Evolutionary conservation across 371 early-diverging fungal species (phyloP).

Genomic region (Actinomucor elegans): DNA sequence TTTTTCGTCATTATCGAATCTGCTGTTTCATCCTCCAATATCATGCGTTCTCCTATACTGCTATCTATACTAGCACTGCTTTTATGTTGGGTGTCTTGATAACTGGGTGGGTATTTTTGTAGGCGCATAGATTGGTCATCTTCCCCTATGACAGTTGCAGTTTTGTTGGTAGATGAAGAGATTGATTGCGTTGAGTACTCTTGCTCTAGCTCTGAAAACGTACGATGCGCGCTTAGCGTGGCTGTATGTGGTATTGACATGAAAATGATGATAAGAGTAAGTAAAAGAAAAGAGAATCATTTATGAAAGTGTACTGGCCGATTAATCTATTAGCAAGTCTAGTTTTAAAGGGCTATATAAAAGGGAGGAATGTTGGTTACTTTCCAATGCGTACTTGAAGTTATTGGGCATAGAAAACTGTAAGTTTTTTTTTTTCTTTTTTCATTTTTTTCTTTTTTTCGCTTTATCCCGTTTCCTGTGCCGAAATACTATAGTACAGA

Average conservation of each 20-base stretch:
- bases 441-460: too few relatives aligned
- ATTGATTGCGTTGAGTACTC: slow-evolving; percentile 1
- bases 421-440: too few relatives aligned
- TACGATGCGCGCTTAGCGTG: background rate
- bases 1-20: slow-evolving; percentile 7
- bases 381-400: too few relatives aligned
- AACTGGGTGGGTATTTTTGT: background rate
- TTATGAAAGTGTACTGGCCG: background rate
- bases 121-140: slow-evolving; percentile 3
- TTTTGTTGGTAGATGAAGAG: slow-evolving; percentile 3
- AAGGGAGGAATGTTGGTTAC: slow-evolving; percentile 18
- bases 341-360: slow-evolving; percentile 16
- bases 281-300: slow-evolving; percentile 7
- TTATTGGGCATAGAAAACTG: too few relatives aligned
- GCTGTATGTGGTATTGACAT: background rate
- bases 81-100: background rate
- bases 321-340: slow-evolving; percentile 3
- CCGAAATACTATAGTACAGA: too few relatives aligned
- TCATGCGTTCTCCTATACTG: background rate
- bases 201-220: slow-evolving; percentile 9
- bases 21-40: background rate
- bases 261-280: background rate
- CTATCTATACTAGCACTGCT: background rate
- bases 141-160: slow-evolving; percentile 6
- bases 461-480: too few relatives aligned